Evolutionary conservation across 345 rosid species (phyloP), one percentile per base, ranked within the genome.

Genomic region (Erysimum cheiranthoides): DNA sequence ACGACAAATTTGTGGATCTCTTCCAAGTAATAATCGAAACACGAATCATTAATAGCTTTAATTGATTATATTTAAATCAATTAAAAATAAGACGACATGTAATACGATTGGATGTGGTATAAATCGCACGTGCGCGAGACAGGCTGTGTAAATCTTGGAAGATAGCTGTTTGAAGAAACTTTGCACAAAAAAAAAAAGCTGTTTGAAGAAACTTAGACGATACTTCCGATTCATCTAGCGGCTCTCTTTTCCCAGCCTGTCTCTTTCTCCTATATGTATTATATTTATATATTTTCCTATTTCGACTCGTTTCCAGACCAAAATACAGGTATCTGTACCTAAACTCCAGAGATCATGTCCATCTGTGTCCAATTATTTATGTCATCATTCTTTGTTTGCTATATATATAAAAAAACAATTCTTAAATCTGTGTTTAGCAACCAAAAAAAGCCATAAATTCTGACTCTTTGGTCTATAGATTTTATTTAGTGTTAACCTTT

Each of bases 131-230:
- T 73, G 78, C 28, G 70, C 56, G 69, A 61, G 40, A 72, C 78
- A 79, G 74, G 70, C 74, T 78, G 71, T 71, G 73, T 70, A 7
- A 43, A 21, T 21, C 38, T 32, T 53, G 36, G 34, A 66, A 46
- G 60, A 35, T 25, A 75, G 73, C 79, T 76, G 80, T 77, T 38
- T 45, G 61, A n/a, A n/a, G n/a, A n/a, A n/a, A n/a, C n/a, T n/a
- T n/a, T n/a, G n/a, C n/a, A n/a, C n/a, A n/a, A n/a, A n/a, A n/a
- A n/a, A n/a, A n/a, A n/a, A n/a, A n/a, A n/a, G n/a, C n/a, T n/a
- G n/a, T n/a, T n/a, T n/a, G n/a, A 71, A 70, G 80, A 70, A 77
- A 77, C 80, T 77, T 70, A 47, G 14, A 77, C 71, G 80, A 77
- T 77, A 64, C 80, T 77, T 71, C 80, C 71, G 61, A 57, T 25